Evolutionary conservation across 1,284 basidiomycete species (phyloP).

Genomic region (Laetiporus sulphureus): DNA sequence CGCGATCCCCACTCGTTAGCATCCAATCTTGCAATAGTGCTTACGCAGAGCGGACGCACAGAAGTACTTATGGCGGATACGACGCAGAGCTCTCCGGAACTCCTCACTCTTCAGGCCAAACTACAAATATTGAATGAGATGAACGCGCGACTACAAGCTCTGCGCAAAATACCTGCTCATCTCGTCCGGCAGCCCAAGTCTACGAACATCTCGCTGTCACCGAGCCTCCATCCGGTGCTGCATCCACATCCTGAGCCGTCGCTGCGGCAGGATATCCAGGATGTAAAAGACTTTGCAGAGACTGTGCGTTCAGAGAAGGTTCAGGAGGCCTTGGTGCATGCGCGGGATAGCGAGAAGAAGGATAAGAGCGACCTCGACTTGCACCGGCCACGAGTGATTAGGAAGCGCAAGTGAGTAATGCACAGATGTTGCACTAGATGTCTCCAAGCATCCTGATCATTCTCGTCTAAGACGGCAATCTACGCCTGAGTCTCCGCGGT

Average conservation of each 20-base stretch:
- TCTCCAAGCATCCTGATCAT: neutral
- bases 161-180: conserved; percentile 37
- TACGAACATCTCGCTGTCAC: too few relatives aligned
- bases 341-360: conserved; percentile 41
- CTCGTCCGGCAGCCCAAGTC: conserved; percentile 28
- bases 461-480: conserved; percentile 37
- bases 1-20: too few relatives aligned
- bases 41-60: too few relatives aligned
- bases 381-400: conserved; percentile 36
- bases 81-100: conserved; percentile 1
- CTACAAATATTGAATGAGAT: conserved; percentile 35
- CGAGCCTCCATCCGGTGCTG: conserved; percentile 8
- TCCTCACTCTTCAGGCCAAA: conserved; percentile 1
- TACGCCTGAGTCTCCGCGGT: conserved; percentile 55
- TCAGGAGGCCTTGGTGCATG: conserved; percentile 46
- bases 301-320: conserved; percentile 38
- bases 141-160: conserved; percentile 33
- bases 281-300: conserved; percentile 40
- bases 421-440: neutral
- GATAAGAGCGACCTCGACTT: conserved; percentile 42
- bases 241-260: conserved; percentile 8
- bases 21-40: too few relatives aligned
- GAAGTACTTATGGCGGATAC: neutral
- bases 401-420: conserved; percentile 44
- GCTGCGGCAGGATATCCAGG: conserved; percentile 20